These are phyloP conservation scores for Oryza glumipatula DNA, from an alignment of 176 grass and related monocot genomes.

Conservation along the genomic window DNA sequence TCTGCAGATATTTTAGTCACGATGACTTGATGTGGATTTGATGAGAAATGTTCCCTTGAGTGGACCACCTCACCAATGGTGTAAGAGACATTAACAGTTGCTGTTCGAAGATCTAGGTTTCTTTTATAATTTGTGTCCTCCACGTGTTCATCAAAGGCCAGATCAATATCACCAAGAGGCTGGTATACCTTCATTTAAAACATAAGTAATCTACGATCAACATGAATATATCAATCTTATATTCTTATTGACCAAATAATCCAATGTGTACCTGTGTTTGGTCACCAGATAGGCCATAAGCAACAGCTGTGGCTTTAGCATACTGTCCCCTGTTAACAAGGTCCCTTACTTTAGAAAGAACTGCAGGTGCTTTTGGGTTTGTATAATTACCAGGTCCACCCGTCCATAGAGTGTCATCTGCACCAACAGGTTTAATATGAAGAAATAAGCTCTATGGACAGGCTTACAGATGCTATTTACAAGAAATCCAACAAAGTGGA, in stretches of 20 bases:
- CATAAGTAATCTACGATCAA: slow-evolving; percentile 36
- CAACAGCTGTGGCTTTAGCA: slow-evolving; percentile 66
- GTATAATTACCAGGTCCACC: slow-evolving; percentile 86
- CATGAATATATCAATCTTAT: background rate
- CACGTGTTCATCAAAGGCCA: slow-evolving; percentile 62
- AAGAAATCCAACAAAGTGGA: slow-evolving; percentile 2
- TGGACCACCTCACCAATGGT: slow-evolving; percentile 62
- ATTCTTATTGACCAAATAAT: slow-evolving; percentile 26
- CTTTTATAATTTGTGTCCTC: slow-evolving; percentile 64
- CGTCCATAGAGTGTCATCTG: slow-evolving; percentile 97
- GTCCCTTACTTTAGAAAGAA: slow-evolving; percentile 78
- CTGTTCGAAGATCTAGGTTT: slow-evolving; percentile 73
- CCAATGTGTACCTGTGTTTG: slow-evolving; percentile 59
- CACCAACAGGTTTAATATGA: slow-evolving; percentile 47
- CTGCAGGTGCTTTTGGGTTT: slow-evolving; percentile 63
- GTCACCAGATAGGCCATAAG: slow-evolving; percentile 62
- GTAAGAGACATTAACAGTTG: slow-evolving; percentile 67
- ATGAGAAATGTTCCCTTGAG: slow-evolving; percentile 80
- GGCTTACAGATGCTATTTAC: background rate
- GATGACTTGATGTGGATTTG: slow-evolving; percentile 77
- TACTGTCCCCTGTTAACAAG: slow-evolving; percentile 81
- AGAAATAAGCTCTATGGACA: slow-evolving; percentile 8
- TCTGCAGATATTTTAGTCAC: slow-evolving; percentile 67
- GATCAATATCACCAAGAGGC: slow-evolving; percentile 74
- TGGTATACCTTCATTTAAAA: slow-evolving; percentile 76